phyloP scores from a whole-genome alignment of 2,329 filamentous ascomycete species.

The Colletotrichum karsti region DNA sequence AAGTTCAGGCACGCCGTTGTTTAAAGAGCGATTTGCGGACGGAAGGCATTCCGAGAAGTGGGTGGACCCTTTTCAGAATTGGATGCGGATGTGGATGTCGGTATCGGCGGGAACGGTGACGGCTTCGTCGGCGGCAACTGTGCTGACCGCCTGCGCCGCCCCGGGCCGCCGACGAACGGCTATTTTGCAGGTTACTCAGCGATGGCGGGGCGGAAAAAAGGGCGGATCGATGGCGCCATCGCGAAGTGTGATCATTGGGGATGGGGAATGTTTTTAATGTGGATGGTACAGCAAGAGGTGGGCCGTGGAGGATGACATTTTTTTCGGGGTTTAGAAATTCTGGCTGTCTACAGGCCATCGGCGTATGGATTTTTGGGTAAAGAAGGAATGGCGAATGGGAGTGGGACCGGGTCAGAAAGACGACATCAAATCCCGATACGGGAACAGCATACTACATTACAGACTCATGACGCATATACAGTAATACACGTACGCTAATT shows the following conservation, averaged over 20 bases:
- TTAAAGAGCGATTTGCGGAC: neutral
- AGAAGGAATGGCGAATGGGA: neutral
- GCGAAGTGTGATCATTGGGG: constrained; percentile 9
- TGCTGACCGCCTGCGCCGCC: neutral
- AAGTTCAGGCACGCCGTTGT: constrained; percentile 24
- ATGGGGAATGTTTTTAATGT: neutral
- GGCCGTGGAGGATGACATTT: neutral
- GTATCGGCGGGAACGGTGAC: constrained; percentile 12
- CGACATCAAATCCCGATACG: constrained; percentile 13
- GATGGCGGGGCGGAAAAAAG: constrained; percentile 4
- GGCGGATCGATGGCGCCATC: constrained; percentile 22
- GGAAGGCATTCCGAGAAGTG: neutral
- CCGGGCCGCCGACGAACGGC: neutral
- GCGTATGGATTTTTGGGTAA: constrained; percentile 12
- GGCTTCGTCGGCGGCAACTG: constrained; percentile 24
- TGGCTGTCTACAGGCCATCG: neutral
- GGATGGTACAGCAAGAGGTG: constrained; percentile 1
- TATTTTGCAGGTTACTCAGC: neutral
- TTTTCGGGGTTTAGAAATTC: neutral
- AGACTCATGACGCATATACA: neutral
- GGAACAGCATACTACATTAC: neutral
- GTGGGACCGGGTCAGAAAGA: neutral
- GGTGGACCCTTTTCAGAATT: neutral
- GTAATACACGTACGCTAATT: neutral
- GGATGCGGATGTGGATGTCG: constrained; percentile 9